Percentiles rank a stretch among this genome's conserved stretches.
These are phyloP conservation scores for Backusella macrospora DNA, from an alignment of 192 early-diverging fungal species.

Conservation along the genomic window DNA sequence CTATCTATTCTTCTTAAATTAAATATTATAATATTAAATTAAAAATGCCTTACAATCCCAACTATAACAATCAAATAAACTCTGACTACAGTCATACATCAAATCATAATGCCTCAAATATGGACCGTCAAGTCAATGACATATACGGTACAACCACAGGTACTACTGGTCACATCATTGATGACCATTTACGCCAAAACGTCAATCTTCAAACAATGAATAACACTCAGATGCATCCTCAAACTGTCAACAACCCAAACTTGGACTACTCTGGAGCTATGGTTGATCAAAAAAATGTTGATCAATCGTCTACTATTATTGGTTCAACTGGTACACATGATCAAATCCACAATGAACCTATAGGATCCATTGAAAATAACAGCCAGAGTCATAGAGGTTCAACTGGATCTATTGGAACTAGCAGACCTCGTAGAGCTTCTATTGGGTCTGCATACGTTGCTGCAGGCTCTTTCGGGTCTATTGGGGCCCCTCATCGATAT, in stretches of 20 bases:
- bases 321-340: slow-evolving; percentile 21
- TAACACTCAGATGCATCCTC: neutral
- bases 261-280: neutral
- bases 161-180: slow-evolving; percentile 1
- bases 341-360: neutral
- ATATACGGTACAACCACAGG: neutral
- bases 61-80: neutral
- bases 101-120: neutral
- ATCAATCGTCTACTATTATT: neutral
- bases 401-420: slow-evolving; percentile 3
- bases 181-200: neutral
- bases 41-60: neutral
- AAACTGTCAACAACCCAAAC: neutral
- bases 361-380: neutral
- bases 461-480: slow-evolving; percentile 16
- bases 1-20: too few relatives aligned
- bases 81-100: neutral
- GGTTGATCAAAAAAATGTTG: neutral
- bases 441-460: neutral
- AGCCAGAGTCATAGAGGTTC: neutral
- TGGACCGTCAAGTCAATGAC: neutral
- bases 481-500: neutral
- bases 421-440: neutral
- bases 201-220: neutral
- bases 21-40: too few relatives aligned